phyloP scores from a whole-genome alignment of 2,329 filamentous ascomycete genomes.

The Didymella keratinophila region DNA sequence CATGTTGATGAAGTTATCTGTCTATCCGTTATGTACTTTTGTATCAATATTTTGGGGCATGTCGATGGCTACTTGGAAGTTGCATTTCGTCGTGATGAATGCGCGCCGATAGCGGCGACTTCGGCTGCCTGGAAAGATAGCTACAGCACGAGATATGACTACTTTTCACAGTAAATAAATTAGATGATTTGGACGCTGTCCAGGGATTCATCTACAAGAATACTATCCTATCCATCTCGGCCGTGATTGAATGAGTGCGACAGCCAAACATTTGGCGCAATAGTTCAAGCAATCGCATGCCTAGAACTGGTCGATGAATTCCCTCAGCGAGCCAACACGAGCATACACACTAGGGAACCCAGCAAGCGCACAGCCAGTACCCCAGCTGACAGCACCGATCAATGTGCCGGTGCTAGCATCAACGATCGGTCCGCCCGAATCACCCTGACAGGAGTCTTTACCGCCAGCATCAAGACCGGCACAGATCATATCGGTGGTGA shows the following conservation, averaged over 20 bases:
- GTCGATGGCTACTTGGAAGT: no score
- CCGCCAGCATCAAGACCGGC: conserved; percentile 33
- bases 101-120: no score
- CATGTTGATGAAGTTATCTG: no score
- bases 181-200: no score
- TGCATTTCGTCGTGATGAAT: no score
- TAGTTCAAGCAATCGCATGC: neutral
- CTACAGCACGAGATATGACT: no score
- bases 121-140: no score
- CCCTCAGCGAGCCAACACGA: conserved; percentile 15
- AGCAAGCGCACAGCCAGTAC: conserved; percentile 34
- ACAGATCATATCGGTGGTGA: conserved; percentile 40
- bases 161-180: no score
- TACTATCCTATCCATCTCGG: neutral
- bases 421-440: conserved; percentile 39
- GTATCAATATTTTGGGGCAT: no score
- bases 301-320: conserved; percentile 6
- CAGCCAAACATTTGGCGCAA: neutral
- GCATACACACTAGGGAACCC: conserved; percentile 37
- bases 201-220: no score
- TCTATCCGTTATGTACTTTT: no score
- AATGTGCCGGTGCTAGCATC: conserved; percentile 20
- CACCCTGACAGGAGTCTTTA: conserved; percentile 46
- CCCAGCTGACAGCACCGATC: conserved; percentile 35
- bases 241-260: neutral